Evolutionary conservation across 305 asterid genomes (phyloP), one percentile per base, ranked within the genome.

Genomic region (Andrographis paniculata): DNA sequence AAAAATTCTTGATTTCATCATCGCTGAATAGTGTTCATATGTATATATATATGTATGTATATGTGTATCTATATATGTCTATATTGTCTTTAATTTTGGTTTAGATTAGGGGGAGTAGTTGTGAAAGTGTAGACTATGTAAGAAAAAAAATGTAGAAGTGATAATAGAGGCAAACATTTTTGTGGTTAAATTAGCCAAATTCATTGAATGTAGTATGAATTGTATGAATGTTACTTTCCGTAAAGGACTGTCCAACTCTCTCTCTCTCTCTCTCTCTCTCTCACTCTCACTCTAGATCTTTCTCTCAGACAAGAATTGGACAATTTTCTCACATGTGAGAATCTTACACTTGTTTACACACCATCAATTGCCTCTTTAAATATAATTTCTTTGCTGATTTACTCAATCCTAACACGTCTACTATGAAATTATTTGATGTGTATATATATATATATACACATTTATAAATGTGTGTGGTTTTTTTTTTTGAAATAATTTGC

Each of bases 191-290:
- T 15, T 56, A 31, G 69, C 53, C 76, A 74, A 71, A 66, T 78
- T 74, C 82, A 68, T 62, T 74, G 87, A n/a, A n/a, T n/a, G n/a
- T n/a, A n/a, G n/a, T n/a, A n/a, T n/a, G n/a, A 63, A 78, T 24
- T 24, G 30, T 24, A 24, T 24, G 30, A 3, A 8, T 71, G 64
- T 62, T 52, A 65, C 78, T 74, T 78, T 78, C 72, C 82, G 80
- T 78, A 71, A 72, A 78, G 82, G 41, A 69, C 28, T 39, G 44
- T 68, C 81, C 64, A 37, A 52, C 73, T 61, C 37, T 24, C 6
- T 24, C 58, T 36, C 19, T 53, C 61, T 55, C 52, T 67, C 49
- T 67, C 66, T 58, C 37, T 50, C 55, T 48, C 0, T 23, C 27
- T 36, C 4, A 4, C 4, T 24, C 47, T 42, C 15, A 13, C 45